Evolutionary conservation across 2,329 filamentous ascomycete species (phyloP).

Genomic region (Thielaviopsis populi): DNA sequence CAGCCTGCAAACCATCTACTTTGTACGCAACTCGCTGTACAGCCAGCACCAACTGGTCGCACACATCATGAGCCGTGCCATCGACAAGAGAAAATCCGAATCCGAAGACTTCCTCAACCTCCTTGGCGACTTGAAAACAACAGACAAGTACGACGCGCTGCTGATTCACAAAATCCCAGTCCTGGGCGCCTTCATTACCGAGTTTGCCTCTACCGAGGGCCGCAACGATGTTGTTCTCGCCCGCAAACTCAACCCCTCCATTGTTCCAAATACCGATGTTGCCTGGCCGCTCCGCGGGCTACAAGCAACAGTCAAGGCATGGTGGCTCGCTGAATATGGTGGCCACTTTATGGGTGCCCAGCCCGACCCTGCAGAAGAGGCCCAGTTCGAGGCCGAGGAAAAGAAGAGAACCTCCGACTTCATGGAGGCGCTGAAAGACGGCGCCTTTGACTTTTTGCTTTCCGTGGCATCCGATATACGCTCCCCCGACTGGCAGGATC

Average conservation of each 20-base stretch:
- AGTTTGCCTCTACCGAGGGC: conserved; percentile 65
- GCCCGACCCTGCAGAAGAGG: conserved; percentile 33
- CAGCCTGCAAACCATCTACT: conserved; percentile 61
- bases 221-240: conserved; percentile 52
- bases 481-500: conserved; percentile 72
- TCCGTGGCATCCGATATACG: conserved; percentile 70
- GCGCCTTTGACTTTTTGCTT: conserved; percentile 82
- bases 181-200: conserved; percentile 59
- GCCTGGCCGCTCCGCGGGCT: conserved; percentile 61
- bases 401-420: conserved; percentile 59
- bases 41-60: conserved; percentile 82
- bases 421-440: conserved; percentile 64
- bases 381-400: conserved; percentile 37
- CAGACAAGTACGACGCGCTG: conserved; percentile 61
- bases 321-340: conserved; percentile 90
- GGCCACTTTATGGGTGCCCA: conserved; percentile 71
- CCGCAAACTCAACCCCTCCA: conserved; percentile 50
- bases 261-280: conserved; percentile 53
- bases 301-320: conserved; percentile 61
- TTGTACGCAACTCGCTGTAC: conserved; percentile 63
- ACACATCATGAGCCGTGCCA: conserved; percentile 61
- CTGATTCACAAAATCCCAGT: conserved; percentile 71
- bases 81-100: conserved; percentile 59
- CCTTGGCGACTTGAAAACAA: conserved; percentile 48
- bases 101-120: conserved; percentile 60